Evolutionary conservation across 331 rosid species (phyloP).

Genomic region (Rhamnella rubrinervis): DNA sequence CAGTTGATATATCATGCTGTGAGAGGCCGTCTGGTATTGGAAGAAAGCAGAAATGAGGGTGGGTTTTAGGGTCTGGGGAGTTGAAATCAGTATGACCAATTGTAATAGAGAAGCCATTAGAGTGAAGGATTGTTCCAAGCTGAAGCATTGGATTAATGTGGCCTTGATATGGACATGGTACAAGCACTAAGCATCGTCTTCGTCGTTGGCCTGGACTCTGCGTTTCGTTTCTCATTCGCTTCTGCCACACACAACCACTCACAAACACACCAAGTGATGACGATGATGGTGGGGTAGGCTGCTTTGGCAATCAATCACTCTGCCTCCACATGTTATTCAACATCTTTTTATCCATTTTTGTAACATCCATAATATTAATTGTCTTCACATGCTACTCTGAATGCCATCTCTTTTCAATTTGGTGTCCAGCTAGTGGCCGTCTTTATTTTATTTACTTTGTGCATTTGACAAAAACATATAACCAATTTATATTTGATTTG

Average conservation of each 20-base stretch:
- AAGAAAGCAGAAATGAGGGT: conserved; percentile 19
- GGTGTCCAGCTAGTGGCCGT: too few species aligned
- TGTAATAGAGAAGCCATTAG: conserved; percentile 30
- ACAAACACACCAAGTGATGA: too few species aligned
- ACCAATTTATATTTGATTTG: too few species aligned
- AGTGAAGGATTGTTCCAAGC: conserved; percentile 21
- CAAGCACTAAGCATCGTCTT: conserved; percentile 15
- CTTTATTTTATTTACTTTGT: too few species aligned
- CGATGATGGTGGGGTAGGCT: too few species aligned
- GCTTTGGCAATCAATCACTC: too few species aligned
- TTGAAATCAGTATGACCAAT: conserved; percentile 20
- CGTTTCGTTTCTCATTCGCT: conserved; percentile 4
- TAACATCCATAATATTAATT: too few species aligned
- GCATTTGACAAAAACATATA: too few species aligned
- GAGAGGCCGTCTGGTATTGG: conserved; percentile 4
- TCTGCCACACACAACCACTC: not conserved
- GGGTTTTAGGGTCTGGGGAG: conserved; percentile 16
- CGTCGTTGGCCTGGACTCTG: not conserved
- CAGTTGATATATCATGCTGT: not conserved
- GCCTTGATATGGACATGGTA: conserved; percentile 36
- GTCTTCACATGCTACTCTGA: too few species aligned
- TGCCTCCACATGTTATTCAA: too few species aligned
- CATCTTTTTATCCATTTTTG: too few species aligned
- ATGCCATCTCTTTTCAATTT: too few species aligned
- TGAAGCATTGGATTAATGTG: conserved; percentile 44